Conservation (phyloP, 805 yeast species). For the Wickerhamomyces rabaulensis region DNA sequence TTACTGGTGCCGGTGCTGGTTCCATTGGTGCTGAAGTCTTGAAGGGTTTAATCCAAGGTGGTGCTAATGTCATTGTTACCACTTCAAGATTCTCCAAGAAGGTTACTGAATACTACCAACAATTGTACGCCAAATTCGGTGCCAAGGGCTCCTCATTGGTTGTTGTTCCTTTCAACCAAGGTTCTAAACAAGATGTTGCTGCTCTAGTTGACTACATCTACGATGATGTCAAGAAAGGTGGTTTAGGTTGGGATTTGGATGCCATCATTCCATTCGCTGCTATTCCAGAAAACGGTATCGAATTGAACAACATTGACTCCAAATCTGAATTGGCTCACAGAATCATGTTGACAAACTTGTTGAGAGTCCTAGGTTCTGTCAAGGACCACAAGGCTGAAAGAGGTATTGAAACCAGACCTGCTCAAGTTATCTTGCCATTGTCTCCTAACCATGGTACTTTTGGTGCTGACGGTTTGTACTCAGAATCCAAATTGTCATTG, state of each 20-base stretch:
- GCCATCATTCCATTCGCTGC: constrained; percentile 97
- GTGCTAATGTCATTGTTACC: constrained; percentile 95
- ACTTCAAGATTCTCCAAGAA: constrained; percentile 92
- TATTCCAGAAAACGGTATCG: constrained; percentile 97
- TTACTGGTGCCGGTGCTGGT: constrained; percentile 99
- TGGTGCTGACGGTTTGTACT: constrained; percentile 97
- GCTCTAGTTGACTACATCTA: constrained; percentile 83
- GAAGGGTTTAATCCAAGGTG: constrained; percentile 94
- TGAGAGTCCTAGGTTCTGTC: constrained; percentile 87
- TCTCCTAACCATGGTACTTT: constrained; percentile 99
- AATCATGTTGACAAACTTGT: constrained; percentile 93
- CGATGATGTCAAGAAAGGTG: constrained; percentile 75
- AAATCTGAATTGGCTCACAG: constrained; percentile 97
- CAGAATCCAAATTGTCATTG: constrained; percentile 92
- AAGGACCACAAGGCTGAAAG: constrained; percentile 74
- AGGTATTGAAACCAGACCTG: constrained; percentile 91
- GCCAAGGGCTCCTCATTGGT: constrained; percentile 86
- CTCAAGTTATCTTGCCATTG: constrained; percentile 92
- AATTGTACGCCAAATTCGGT: constrained; percentile 88
- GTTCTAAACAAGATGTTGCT: constrained; percentile 89
- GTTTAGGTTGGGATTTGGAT: constrained; percentile 97
- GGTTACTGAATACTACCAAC: constrained; percentile 94
- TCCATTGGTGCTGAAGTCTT: constrained; percentile 97
- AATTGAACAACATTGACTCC: constrained; percentile 87
- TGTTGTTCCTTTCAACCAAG: constrained; percentile 99